phyloP scores from a whole-genome alignment of 371 early-diverging fungal genomes.

The Mortierella sp. region DNA sequence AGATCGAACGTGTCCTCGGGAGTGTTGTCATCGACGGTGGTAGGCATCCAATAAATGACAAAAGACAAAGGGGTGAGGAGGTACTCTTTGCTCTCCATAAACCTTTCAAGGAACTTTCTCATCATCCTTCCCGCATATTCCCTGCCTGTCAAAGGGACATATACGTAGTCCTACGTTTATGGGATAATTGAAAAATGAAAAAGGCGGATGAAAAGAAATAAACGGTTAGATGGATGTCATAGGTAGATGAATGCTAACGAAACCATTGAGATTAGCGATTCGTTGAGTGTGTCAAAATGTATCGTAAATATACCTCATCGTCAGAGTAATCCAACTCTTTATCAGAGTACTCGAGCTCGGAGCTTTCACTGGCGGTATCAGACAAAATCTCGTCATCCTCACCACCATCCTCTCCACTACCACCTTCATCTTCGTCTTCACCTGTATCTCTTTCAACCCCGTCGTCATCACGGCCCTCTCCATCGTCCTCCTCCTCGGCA shows the following conservation, averaged over 20 bases:
- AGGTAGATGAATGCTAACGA: too few relatives aligned
- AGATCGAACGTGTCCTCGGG: neutral
- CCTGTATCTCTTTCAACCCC: neutral
- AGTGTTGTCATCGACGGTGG: neutral
- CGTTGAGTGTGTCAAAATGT: too few relatives aligned
- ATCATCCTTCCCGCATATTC: neutral
- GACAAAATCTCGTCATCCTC: neutral
- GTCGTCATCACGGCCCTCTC: neutral
- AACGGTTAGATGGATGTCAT: too few relatives aligned
- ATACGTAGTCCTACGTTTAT: too few relatives aligned
- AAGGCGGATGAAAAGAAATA: too few relatives aligned
- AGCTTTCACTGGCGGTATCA: too few relatives aligned
- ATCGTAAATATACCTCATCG: neutral
- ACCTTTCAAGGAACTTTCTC: neutral
- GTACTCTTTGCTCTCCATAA: neutral
- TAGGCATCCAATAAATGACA: slow-evolving; percentile 39
- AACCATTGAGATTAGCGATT: too few relatives aligned
- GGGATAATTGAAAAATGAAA: too few relatives aligned
- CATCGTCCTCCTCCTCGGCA: neutral
- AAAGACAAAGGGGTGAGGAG: slow-evolving; percentile 16
- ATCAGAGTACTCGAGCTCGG: too few relatives aligned
- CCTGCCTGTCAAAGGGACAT: neutral
- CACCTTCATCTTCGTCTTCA: neutral
- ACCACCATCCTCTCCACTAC: neutral
- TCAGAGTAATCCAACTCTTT: neutral